Evolutionary conservation across 768 basidiomycete species (phyloP).

Genomic region (Pleurotus eryngii): DNA sequence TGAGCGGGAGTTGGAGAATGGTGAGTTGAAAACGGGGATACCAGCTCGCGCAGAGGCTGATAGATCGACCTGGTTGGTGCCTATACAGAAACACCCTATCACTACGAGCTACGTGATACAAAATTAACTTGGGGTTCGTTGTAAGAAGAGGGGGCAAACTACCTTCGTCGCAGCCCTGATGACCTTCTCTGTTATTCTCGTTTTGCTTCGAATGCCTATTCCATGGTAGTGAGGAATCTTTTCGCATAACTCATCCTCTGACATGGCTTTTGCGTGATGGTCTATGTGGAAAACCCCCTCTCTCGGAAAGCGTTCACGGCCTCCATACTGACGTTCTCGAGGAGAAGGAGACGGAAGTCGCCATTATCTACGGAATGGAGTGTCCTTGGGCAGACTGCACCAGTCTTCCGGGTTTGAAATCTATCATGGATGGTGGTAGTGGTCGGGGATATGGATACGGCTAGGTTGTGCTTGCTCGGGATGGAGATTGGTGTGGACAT

Average conservation of each 20-base stretch:
- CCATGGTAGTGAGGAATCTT: conserved; percentile 86
- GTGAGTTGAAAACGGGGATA: conserved; percentile 98
- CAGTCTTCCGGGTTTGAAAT: conserved; percentile 27
- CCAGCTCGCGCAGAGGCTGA: conserved; percentile 78
- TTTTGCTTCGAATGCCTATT: conserved; percentile 96
- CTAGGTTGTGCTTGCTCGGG: conserved; percentile 27
- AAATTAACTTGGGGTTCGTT: not conserved
- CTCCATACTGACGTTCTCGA: conserved; percentile 94
- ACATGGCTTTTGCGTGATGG: conserved; percentile 78
- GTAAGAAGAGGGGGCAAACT: conserved; percentile 1
- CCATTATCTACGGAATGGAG: conserved; percentile 84
- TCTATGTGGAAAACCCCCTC: conserved; percentile 94
- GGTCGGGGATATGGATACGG: conserved; percentile 54
- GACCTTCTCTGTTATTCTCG: conserved; percentile 89
- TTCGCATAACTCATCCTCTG: conserved; percentile 89
- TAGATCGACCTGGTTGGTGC: conserved; percentile 97
- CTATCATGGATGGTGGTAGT: conserved; percentile 43
- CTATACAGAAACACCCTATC: conserved; percentile 99
- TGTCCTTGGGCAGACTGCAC: conserved; percentile 57
- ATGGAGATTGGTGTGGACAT: conserved; percentile 54
- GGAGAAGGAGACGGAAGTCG: conserved; percentile 74
- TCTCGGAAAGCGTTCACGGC: conserved; percentile 77
- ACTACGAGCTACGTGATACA: conserved; percentile 67
- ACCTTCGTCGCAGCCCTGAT: conserved; percentile 87
- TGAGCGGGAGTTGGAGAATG: conserved; percentile 97